These are phyloP conservation scores for Ceratobasidium sp. DNA, from an alignment of 1,284 basidiomycete species.

Conservation along the genomic window DNA sequence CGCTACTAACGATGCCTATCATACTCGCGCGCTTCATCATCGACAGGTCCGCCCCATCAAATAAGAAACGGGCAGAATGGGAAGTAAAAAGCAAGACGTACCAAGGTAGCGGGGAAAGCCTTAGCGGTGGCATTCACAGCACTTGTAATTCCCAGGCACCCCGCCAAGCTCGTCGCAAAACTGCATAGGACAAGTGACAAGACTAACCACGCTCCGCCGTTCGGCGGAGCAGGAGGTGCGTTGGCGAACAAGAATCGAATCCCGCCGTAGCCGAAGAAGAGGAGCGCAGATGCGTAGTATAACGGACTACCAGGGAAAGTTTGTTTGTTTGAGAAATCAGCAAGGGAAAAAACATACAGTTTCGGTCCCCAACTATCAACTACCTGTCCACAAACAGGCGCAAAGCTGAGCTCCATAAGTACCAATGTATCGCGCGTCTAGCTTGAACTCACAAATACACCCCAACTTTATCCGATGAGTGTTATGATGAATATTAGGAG, in stretches of 20 bases:
- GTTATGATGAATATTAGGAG: background rate
- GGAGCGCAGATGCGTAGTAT: conserved; percentile 63
- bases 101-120: conserved; percentile 56
- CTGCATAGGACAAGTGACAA: conserved; percentile 10
- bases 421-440: background rate
- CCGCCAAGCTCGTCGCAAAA: conserved; percentile 33
- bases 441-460: conserved; percentile 58
- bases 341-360: conserved; percentile 56
- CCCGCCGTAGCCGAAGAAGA: conserved; percentile 75
- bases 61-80: too few species aligned
- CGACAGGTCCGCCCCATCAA: background rate
- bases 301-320: conserved; percentile 52
- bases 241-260: conserved; percentile 72
- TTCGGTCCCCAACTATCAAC: conserved; percentile 75
- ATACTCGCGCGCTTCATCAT: conserved; percentile 72
- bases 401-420: conserved; percentile 69
- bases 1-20: conserved; percentile 81
- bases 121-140: conserved; percentile 59
- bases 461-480: conserved; percentile 19
- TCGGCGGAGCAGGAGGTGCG: conserved; percentile 51
- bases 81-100: conserved; percentile 40
- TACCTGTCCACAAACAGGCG: conserved; percentile 76
- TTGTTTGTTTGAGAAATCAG: conserved; percentile 58
- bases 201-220: conserved; percentile 13
- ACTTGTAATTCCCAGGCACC: conserved; percentile 53